A percentile compares a stretch with the other conserved stretches of the same genome.
Evolutionary conservation across 129 eudicot genomes (phyloP).

Genomic region (Pittosporum tobira): DNA sequence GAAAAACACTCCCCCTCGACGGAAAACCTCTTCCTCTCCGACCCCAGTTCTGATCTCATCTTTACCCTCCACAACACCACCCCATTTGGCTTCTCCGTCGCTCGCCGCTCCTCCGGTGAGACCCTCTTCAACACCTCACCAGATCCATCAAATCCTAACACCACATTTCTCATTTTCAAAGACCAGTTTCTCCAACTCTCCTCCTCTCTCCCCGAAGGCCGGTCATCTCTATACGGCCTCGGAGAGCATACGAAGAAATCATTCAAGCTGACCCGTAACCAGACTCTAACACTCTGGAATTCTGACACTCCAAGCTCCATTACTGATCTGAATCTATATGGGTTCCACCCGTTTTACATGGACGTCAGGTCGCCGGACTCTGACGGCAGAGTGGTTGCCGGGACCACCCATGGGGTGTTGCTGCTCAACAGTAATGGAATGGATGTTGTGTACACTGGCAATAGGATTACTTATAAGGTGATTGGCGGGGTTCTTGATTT

Average conservation of each 20-base stretch:
- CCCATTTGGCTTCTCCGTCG: conserved; percentile 14
- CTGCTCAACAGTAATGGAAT: conserved; percentile 83
- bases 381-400: no score
- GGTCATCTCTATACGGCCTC: conserved; percentile 64
- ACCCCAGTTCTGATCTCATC: conserved; percentile 5
- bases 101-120: conserved; percentile 13
- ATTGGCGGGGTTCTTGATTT: conserved; percentile 78
- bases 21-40: neutral
- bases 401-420: conserved; percentile 62
- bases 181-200: conserved; percentile 74
- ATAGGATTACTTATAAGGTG: conserved; percentile 72
- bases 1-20: no score
- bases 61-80: conserved; percentile 12
- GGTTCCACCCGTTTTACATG: conserved; percentile 87
- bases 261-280: conserved; percentile 43
- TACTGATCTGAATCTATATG: conserved; percentile 54
- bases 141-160: conserved; percentile 12
- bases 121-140: conserved; percentile 51
- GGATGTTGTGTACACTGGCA: conserved; percentile 68
- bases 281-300: conserved; percentile 78
- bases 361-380: conserved; percentile 63
- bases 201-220: conserved; percentile 58
- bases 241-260: conserved; percentile 83
- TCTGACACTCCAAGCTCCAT: conserved; percentile 47
- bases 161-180: conserved; percentile 53